These are phyloP conservation scores for Rhodotorula babjevae DNA, from an alignment of 768 basidiomycete species.

Conservation along the genomic window DNA sequence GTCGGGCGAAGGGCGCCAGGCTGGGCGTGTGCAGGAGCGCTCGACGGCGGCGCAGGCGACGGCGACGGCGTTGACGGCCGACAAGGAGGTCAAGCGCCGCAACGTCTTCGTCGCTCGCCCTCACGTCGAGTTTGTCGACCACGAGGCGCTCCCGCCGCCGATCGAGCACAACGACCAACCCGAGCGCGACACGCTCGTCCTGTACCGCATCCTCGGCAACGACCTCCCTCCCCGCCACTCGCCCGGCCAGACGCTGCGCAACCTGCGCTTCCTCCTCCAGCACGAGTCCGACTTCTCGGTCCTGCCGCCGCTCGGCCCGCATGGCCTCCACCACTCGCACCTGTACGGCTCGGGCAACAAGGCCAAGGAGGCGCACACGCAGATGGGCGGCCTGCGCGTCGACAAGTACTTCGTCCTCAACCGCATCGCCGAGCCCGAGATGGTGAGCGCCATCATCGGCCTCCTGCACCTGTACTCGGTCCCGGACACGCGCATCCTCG, in stretches of 20 bases:
- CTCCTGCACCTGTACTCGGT: slow-evolving; percentile 39
- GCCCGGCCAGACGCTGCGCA: slow-evolving; percentile 43
- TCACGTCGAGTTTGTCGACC: slow-evolving; percentile 30
- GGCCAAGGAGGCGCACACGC: slow-evolving; percentile 21
- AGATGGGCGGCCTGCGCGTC: slow-evolving; percentile 34
- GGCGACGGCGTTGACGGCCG: no score
- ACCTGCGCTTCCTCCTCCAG: slow-evolving; percentile 44
- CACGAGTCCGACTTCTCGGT: slow-evolving; percentile 42
- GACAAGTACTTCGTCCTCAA: slow-evolving; percentile 45
- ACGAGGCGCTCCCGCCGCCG: slow-evolving; percentile 32
- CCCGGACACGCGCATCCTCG: slow-evolving; percentile 39
- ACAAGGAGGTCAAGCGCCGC: background rate
- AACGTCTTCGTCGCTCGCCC: slow-evolving; percentile 24
- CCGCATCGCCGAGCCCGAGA: slow-evolving; percentile 39
- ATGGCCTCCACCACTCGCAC: slow-evolving; percentile 34
- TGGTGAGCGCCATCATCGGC: slow-evolving; percentile 37
- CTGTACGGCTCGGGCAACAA: slow-evolving; percentile 34
- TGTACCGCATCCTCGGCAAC: slow-evolving; percentile 46
- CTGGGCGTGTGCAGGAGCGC: background rate
- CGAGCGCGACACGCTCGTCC: slow-evolving; percentile 42
- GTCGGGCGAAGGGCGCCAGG: background rate
- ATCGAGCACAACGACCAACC: slow-evolving; percentile 30
- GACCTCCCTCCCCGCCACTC: slow-evolving; percentile 45
- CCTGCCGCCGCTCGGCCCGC: slow-evolving; percentile 35
- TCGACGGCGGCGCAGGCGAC: background rate